These are phyloP conservation scores for Picea glauca DNA, from an alignment of 75 land plant species.

Conservation along the genomic window DNA sequence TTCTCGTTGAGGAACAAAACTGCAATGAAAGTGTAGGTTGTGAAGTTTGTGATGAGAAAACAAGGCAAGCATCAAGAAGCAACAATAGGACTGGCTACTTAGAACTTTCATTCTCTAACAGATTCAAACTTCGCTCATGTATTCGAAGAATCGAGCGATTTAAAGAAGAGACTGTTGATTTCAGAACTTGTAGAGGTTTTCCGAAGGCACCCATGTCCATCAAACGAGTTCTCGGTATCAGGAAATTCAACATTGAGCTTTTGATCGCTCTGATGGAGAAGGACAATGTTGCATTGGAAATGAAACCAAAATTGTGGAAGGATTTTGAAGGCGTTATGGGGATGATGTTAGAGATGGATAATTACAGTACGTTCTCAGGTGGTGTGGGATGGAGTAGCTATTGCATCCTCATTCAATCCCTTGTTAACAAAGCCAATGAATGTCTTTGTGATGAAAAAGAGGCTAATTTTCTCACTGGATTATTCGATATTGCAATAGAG, in stretches of 20 bases:
- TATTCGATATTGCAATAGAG: too few species aligned
- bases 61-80: not conserved
- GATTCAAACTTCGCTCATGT: constrained; percentile 19
- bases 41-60: not conserved
- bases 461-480: too few species aligned
- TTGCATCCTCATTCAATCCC: constrained; percentile 14
- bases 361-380: constrained; percentile 16
- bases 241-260: not conserved
- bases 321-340: not conserved
- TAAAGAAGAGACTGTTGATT: constrained; percentile 7
- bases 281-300: not conserved
- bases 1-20: not conserved
- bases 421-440: too few species aligned
- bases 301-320: too few species aligned
- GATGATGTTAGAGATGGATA: not conserved
- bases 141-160: constrained; percentile 17
- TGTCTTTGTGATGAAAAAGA: too few species aligned
- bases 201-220: not conserved
- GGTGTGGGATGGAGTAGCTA: constrained; percentile 51
- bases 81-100: constrained; percentile 27
- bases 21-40: too few species aligned
- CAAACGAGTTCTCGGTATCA: not conserved
- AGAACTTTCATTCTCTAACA: not conserved
- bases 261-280: not conserved
- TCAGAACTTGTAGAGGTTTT: constrained; percentile 4